These are phyloP conservation scores for Luzula sylvatica DNA, from an alignment of 176 grass and related monocot species.

Conservation along the genomic window DNA sequence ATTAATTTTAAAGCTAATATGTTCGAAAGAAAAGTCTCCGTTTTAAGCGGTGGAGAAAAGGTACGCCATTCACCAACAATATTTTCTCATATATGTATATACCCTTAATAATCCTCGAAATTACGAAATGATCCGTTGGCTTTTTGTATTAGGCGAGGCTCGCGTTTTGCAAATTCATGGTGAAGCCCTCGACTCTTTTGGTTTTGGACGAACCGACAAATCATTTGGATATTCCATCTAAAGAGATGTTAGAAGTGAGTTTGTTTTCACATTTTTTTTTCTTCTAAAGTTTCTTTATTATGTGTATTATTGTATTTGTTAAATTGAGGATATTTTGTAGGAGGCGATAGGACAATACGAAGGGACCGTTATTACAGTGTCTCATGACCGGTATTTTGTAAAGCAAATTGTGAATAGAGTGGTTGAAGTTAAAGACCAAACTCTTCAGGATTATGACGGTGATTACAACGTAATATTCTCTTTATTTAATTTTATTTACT, in stretches of 20 bases:
- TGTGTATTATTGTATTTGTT: slow-evolving; percentile 18
- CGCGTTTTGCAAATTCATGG: slow-evolving; percentile 99
- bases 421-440: slow-evolving; percentile 72
- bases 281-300: not conserved
- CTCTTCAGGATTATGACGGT: slow-evolving; percentile 79
- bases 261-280: slow-evolving; percentile 1
- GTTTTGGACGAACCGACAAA: slow-evolving; percentile 99
- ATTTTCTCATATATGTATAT: too few species aligned
- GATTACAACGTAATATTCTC: slow-evolving; percentile 79
- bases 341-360: slow-evolving; percentile 93
- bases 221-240: slow-evolving; percentile 97
- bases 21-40: slow-evolving; percentile 79
- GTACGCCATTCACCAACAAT: slow-evolving; percentile 18
- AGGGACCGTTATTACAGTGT: slow-evolving; percentile 88
- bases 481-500: slow-evolving; percentile 3
- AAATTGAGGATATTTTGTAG: slow-evolving; percentile 30
- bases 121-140: not conserved
- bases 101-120: too few species aligned
- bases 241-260: slow-evolving; percentile 97
- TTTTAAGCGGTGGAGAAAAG: slow-evolving; percentile 99
- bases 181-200: slow-evolving; percentile 91
- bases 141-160: slow-evolving; percentile 58
- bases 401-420: slow-evolving; percentile 97
- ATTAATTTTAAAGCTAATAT: slow-evolving; percentile 95
- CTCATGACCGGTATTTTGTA: slow-evolving; percentile 92